Evolutionary conservation across 768 basidiomycete genomes (phyloP).

Genomic region (Mycena pura): DNA sequence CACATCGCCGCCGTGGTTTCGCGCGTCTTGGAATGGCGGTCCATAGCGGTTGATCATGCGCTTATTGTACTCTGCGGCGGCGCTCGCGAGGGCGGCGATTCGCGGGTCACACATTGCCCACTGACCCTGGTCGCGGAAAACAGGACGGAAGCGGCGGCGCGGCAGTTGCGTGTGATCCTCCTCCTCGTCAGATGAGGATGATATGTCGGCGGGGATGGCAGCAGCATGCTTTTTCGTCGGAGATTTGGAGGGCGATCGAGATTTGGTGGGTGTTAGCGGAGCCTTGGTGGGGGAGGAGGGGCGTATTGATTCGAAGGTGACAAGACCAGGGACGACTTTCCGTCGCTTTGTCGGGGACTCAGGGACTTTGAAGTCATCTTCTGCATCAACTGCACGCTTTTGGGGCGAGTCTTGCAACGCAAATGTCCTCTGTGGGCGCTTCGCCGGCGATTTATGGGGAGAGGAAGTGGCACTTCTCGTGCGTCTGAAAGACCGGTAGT

Average conservation of each 20-base stretch:
- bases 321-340: slow-evolving; percentile 32
- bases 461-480: slow-evolving; percentile 29
- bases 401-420: slow-evolving; percentile 45
- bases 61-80: neutral
- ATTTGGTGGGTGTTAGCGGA: neutral
- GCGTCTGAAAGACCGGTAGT: slow-evolving; percentile 28
- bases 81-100: slow-evolving; percentile 21
- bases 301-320: slow-evolving; percentile 22
- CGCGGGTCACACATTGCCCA: slow-evolving; percentile 53
- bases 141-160: slow-evolving; percentile 53
- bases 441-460: slow-evolving; percentile 17
- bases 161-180: slow-evolving; percentile 24
- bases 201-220: slow-evolving; percentile 12
- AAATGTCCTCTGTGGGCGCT: slow-evolving; percentile 33
- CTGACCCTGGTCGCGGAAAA: slow-evolving; percentile 57
- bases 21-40: slow-evolving; percentile 7
- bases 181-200: slow-evolving; percentile 30
- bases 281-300: slow-evolving; percentile 16
- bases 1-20: neutral
- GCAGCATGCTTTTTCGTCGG: slow-evolving; percentile 25
- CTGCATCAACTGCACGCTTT: slow-evolving; percentile 42
- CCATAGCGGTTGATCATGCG: slow-evolving; percentile 15
- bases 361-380: slow-evolving; percentile 40
- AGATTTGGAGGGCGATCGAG: slow-evolving; percentile 18
- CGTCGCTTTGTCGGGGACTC: slow-evolving; percentile 52